Percentiles rank a stretch among this genome's conserved stretches.
phyloP scores from a whole-genome alignment of 2,329 filamentous ascomycete genomes.

The Annulohypoxylon truncatum region DNA sequence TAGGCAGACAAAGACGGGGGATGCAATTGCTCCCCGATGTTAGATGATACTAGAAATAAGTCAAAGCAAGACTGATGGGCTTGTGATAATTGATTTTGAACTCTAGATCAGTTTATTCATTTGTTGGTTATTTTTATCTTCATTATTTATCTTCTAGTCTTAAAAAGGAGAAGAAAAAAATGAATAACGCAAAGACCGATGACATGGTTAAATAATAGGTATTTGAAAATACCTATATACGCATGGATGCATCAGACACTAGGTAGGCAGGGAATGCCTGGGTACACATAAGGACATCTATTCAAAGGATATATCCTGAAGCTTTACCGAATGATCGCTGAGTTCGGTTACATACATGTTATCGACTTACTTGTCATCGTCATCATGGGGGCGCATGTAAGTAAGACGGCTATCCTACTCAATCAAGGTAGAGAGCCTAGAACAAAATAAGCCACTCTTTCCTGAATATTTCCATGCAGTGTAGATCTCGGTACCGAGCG shows the following conservation, averaged over 20 bases:
- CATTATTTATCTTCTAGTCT: too few species aligned
- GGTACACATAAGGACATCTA: too few species aligned
- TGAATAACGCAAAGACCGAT: too few species aligned
- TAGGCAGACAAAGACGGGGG: background rate
- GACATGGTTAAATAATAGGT: too few species aligned
- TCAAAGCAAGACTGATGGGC: too few species aligned
- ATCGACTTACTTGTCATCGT: constrained; percentile 11
- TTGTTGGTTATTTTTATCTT: too few species aligned
- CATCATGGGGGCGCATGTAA: constrained; percentile 21
- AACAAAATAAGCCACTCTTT: constrained; percentile 18
- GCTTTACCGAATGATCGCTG: background rate
- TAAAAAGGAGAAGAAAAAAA: too few species aligned
- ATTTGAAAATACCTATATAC: too few species aligned
- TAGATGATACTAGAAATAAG: background rate
- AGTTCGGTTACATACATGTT: background rate
- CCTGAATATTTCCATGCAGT: constrained; percentile 21
- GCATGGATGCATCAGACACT: background rate
- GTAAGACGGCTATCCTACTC: constrained; percentile 33
- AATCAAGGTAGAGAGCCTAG: constrained; percentile 4
- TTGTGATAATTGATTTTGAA: too few species aligned
- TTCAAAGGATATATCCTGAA: background rate
- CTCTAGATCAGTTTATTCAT: too few species aligned
- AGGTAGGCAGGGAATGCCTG: background rate
- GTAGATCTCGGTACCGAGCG: constrained; percentile 31
- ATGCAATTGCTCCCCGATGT: background rate